Evolutionary conservation across 164 flowering plant genomes (phyloP).

Genomic region (Aristolochia californica): DNA sequence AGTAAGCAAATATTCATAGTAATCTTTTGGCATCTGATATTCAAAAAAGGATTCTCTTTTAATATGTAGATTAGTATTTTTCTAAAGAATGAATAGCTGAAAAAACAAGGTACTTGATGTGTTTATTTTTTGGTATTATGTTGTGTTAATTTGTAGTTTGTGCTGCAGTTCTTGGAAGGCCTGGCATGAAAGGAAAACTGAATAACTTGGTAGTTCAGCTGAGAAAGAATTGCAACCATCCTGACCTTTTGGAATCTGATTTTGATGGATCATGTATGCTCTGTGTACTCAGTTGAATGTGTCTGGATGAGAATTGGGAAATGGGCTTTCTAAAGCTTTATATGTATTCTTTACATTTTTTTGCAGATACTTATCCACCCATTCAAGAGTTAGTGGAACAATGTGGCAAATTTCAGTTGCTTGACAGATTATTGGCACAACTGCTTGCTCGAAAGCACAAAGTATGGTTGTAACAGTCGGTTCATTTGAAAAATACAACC

Average conservation of each 20-base stretch:
- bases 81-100: too few relatives aligned
- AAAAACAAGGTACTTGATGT: too few relatives aligned
- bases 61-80: too few relatives aligned
- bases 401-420: conserved; percentile 82
- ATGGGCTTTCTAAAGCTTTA: background rate
- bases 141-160: background rate
- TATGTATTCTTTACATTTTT: conserved; percentile 6
- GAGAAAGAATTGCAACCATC: conserved; percentile 93
- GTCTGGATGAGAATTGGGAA: background rate
- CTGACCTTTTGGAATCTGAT: conserved; percentile 71
- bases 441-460: conserved; percentile 70
- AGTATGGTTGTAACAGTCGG: conserved; percentile 21
- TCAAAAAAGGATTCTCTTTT: too few relatives aligned
- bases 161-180: conserved; percentile 2
- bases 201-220: conserved; percentile 78
- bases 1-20: conserved; percentile 34
- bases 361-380: conserved; percentile 68
- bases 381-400: conserved; percentile 72
- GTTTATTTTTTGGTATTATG: too few relatives aligned
- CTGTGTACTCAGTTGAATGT: background rate
- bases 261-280: conserved; percentile 58
- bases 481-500: background rate
- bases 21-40: too few relatives aligned
- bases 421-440: conserved; percentile 52
- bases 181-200: conserved; percentile 41